Percentiles rank a stretch among this genome's conserved stretches.
These are phyloP conservation scores for Leccinum solheimii DNA, from an alignment of 1,284 basidiomycete species.

Conservation along the genomic window DNA sequence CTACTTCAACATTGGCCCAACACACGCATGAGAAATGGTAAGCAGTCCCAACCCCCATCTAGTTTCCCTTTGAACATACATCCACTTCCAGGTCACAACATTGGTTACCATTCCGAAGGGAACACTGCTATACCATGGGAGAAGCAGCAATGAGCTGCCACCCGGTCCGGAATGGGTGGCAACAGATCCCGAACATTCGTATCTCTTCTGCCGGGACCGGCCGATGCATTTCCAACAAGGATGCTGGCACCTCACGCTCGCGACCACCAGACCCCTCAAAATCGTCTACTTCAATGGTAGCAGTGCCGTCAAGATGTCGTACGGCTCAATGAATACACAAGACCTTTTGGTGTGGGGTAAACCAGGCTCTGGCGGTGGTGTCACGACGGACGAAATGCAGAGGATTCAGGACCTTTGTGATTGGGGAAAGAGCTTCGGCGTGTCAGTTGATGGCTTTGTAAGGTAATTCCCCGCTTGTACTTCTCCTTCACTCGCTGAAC, in stretches of 20 bases:
- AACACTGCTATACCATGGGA: slow-evolving; percentile 45
- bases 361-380: slow-evolving; percentile 9
- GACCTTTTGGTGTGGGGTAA: slow-evolving; percentile 43
- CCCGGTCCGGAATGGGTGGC: slow-evolving; percentile 42
- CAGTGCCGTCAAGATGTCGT: slow-evolving; percentile 38
- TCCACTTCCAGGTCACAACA: slow-evolving; percentile 38
- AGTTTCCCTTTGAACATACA: neutral
- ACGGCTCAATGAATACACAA: slow-evolving; percentile 44
- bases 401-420: slow-evolving; percentile 37
- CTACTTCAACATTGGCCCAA: slow-evolving; percentile 52
- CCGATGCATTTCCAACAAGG: slow-evolving; percentile 5
- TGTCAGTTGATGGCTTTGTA: slow-evolving; percentile 39
- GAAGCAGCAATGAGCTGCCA: slow-evolving; percentile 30
- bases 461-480: slow-evolving; percentile 26
- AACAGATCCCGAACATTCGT: slow-evolving; percentile 46
- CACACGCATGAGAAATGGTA: slow-evolving; percentile 49
- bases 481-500: neutral
- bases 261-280: slow-evolving; percentile 38
- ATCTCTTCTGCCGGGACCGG: slow-evolving; percentile 33
- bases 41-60: neutral
- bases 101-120: slow-evolving; percentile 36
- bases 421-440: slow-evolving; percentile 37
- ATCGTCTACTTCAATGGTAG: slow-evolving; percentile 48
- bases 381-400: slow-evolving; percentile 27
- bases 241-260: slow-evolving; percentile 42